Evolutionary conservation across 805 yeast species (phyloP).

Genomic region (Wickerhamomyces alni): DNA sequence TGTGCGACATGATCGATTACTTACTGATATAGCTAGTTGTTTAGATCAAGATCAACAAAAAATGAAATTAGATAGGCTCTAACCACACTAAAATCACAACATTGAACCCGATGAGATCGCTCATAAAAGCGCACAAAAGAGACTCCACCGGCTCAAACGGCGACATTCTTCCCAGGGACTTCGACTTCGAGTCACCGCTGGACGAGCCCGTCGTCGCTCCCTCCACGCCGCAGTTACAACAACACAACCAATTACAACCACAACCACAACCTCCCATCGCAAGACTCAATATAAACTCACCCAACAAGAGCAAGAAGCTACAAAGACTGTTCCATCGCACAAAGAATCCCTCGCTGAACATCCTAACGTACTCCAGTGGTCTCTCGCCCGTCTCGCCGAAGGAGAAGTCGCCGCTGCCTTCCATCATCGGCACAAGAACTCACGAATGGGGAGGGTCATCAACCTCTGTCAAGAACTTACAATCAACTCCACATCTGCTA

Average conservation of each 20-base stretch:
- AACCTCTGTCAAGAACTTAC: neutral
- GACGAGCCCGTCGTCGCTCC: neutral
- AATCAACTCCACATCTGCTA: neutral
- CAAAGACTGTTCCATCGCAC: slow-evolving; percentile 21
- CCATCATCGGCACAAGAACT: slow-evolving; percentile 41
- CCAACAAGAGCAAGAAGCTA: slow-evolving; percentile 13
- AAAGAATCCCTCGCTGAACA: slow-evolving; percentile 13
- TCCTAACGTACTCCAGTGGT: slow-evolving; percentile 11
- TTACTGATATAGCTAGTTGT: no score
- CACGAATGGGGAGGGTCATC: slow-evolving; percentile 48
- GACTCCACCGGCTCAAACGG: slow-evolving; percentile 26
- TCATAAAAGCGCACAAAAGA: slow-evolving; percentile 32
- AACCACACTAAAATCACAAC: neutral
- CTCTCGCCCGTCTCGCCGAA: slow-evolving; percentile 15
- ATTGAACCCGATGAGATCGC: slow-evolving; percentile 26
- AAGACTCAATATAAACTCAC: no score
- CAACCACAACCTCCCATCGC: no score
- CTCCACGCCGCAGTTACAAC: neutral
- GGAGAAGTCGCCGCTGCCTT: slow-evolving; percentile 21
- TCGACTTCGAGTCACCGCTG: neutral
- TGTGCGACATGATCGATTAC: no score
- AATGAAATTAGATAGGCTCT: no score
- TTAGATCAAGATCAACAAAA: no score
- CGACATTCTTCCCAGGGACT: neutral
- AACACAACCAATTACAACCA: slow-evolving; percentile 2